A percentile compares a stretch with the other conserved stretches of the same genome.
phyloP scores from a whole-genome alignment of 257 asterid genomes.

The Datura wrightii region DNA sequence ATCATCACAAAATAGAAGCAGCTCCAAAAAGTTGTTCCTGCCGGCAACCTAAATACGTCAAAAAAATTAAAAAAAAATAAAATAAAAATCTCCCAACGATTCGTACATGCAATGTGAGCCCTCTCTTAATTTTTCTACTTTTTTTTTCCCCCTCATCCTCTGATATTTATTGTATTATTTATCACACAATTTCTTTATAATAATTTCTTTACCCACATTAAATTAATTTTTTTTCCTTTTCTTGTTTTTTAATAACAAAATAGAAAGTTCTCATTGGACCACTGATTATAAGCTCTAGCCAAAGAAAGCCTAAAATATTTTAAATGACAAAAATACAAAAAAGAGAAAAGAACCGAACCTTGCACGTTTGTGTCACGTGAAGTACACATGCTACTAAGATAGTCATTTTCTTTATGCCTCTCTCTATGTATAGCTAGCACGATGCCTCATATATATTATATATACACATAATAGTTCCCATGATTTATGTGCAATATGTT shows the following conservation, averaged over 20 bases:
- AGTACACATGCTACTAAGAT: constrained; percentile 43
- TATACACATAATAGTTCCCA: too few species aligned
- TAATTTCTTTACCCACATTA: not conserved
- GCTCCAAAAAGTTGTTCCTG: not conserved
- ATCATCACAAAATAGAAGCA: constrained; percentile 12
- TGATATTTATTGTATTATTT: not conserved
- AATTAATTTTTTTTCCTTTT: not conserved
- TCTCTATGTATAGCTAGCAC: constrained; percentile 44
- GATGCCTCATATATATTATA: too few species aligned
- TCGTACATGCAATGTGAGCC: not conserved
- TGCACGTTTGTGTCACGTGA: constrained; percentile 54
- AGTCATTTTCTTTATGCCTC: constrained; percentile 39
- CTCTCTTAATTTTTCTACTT: not conserved
- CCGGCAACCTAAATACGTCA: constrained; percentile 21
- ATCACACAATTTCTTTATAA: not conserved
- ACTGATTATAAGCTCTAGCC: not conserved
- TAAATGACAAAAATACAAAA: not conserved
- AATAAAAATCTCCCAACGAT: too few species aligned
- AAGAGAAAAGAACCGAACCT: not conserved
- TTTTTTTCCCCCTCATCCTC: too few species aligned
- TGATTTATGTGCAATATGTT: constrained; percentile 46
- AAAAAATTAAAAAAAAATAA: not conserved
- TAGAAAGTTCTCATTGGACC: not conserved
- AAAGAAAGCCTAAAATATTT: not conserved
- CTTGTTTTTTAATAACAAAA: not conserved